Evolutionary conservation across 768 basidiomycete genomes (phyloP), one percentile per base, ranked within the genome.

Genomic region (Kwoniella sp.): DNA sequence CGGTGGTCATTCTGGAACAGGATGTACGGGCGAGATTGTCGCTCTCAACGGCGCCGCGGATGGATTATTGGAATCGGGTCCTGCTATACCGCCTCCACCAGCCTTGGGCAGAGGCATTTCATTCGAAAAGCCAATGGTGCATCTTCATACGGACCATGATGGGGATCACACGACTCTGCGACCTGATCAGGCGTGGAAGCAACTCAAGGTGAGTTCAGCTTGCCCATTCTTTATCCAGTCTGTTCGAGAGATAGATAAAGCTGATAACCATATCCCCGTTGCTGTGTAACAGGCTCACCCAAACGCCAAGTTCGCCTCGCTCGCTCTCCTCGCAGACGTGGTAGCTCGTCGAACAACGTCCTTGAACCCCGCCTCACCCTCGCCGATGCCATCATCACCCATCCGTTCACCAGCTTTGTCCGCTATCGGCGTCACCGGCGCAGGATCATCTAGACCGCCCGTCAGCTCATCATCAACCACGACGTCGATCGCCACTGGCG

Each of bases 301-400:
- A 19, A 79, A 79, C 58, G 70, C 69, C 29, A 70, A 71, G 55
- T 75, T 70, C 48, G 69, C 77, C 0, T 70, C 70, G 8, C 64
- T 79, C 12, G 67, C 75, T 0, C 67, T 79, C n/a, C 55, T 79
- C 26, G 78, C 78, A 26, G 78, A 79, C 36, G 77, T 79, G 13
- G 78, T 79, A 12, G 75, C 78, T 15, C 60, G 74, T 17, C 64
- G 76, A 6, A 75, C 76, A 19, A 68, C 66, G 51, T 47, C 47
- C 19, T 26, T 55, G 22, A 22, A 49, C 33, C 50, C 51, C 10
- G 19, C 46, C 2, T 30, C 56, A 0, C 57, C 63, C 37, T 46
- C 36, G 15, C 58, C 63, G 8, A 30, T 58, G 12, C 54, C 56
- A 26, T 37, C 40, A n/a, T 33, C n/a, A 12, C 25, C 63, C 24